Base-by-base conservation (phyloP, 257 asterid genomes). In the Mentha longifolia region DNA sequence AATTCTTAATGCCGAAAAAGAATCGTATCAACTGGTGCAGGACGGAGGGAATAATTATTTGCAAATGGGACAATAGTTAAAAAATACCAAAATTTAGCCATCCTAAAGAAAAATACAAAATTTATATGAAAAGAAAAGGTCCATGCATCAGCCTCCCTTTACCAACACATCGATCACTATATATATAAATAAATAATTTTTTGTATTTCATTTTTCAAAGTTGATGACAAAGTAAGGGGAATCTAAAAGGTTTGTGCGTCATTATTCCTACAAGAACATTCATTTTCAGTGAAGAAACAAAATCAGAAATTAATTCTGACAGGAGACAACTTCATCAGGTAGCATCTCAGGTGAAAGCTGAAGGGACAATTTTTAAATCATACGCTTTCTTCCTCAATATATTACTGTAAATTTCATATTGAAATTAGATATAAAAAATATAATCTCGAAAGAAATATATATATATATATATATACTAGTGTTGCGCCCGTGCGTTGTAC, bases 261-360 rank as follows among this genome's bases (percentile, higher is more conserved):
- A 61, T 37, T 37, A 51, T 56, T 41, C 35, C 70, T 61, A 72
- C 64, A 72, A 15, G 25, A 47, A 43, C 45, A 66, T 65, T 65
- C 30, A 46, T 56, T 65, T 74, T 56, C 55, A 65, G 72, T 9
- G 35, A 47, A 60, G 61, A 58, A 59, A 9, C 22, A 54, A 67
- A 52, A 14, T 20, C 43, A 69, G 39, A 55, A 51, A 17, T 51
- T 15, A 55, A 20, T 54, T n/a, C 74, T 66, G 78, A 74, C 78
- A 67, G 56, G 30, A 50, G 78, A 74, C 78, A 67, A 74, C 19
- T 5, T 28, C 31, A 56, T 41, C 72, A 65, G 68, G 31, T 51
- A n/a, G 5, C 58, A 54, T 37, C 73, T 54, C 54, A 30, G 37
- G 11, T 70, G 22, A 59, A 71, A 71, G 12, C 46, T 33, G 28